A percentile compares a stretch with the other conserved stretches of the same genome.
Evolutionary conservation across 2,329 filamentous ascomycete species (phyloP).

Genomic region (Aplosporella prunicola): DNA sequence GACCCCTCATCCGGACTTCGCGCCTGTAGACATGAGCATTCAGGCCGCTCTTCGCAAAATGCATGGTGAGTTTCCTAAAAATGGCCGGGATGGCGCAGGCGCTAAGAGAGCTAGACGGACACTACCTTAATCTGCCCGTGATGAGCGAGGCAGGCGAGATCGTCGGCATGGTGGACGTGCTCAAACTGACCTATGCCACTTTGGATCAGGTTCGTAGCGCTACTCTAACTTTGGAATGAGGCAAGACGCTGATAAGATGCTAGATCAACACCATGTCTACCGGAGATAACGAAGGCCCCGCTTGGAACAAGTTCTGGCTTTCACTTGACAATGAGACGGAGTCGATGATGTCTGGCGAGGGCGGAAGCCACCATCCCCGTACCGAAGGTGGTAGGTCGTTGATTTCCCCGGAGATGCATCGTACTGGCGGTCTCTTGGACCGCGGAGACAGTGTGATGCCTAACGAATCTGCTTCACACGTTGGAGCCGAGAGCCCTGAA

Average conservation of each 20-base stretch:
- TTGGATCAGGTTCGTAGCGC: constrained; percentile 95
- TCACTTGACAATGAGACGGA: constrained; percentile 92
- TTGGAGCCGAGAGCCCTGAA: constrained; percentile 68
- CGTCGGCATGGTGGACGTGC: constrained; percentile 97
- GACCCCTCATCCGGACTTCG: constrained; percentile 98
- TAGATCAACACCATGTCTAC: constrained; percentile 84
- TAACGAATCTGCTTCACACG: constrained; percentile 88
- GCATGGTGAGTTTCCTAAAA: constrained; percentile 60
- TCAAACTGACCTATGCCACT: constrained; percentile 96
- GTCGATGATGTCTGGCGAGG: constrained; percentile 90
- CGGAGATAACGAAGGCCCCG: constrained; percentile 82
- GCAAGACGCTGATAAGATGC: constrained; percentile 2
- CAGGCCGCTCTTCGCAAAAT: constrained; percentile 97
- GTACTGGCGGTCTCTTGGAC: constrained; percentile 46
- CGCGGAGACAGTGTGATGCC: constrained; percentile 79
- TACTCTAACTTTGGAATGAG: constrained; percentile 31
- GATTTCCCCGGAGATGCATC: constrained; percentile 68
- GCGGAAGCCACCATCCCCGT: constrained; percentile 59
- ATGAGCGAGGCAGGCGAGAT: constrained; percentile 98
- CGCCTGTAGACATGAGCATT: constrained; percentile 97
- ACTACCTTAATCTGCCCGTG: constrained; percentile 94
- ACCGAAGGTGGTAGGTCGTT: constrained; percentile 63
- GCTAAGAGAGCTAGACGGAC: constrained; percentile 57
- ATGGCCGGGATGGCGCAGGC: neutral
- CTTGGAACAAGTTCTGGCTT: constrained; percentile 99